phyloP scores from a whole-genome alignment of 2,329 filamentous ascomycete genomes.

The Chaetomiaceae sp. region DNA sequence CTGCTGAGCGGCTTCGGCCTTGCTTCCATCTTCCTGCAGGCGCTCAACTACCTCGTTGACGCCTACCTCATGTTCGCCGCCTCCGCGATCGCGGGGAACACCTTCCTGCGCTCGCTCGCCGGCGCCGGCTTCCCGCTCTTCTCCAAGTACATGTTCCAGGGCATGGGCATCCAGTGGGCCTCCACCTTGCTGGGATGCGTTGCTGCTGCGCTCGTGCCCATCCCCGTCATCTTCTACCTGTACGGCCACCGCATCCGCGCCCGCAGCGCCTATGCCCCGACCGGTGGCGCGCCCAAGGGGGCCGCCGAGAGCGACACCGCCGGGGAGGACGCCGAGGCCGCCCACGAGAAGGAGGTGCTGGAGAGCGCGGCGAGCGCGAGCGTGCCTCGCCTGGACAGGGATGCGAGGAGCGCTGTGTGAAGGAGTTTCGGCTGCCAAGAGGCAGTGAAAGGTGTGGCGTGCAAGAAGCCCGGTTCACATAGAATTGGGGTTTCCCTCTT shows the following conservation, averaged over 20 bases:
- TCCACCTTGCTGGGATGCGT: slow-evolving; percentile 57
- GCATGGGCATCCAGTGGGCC: slow-evolving; percentile 57
- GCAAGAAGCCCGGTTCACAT: no score
- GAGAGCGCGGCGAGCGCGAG: slow-evolving; percentile 32
- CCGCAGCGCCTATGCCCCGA: slow-evolving; percentile 52
- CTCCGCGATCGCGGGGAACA: slow-evolving; percentile 76
- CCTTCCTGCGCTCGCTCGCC: slow-evolving; percentile 70
- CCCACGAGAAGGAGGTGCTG: slow-evolving; percentile 29
- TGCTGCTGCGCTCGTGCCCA: slow-evolving; percentile 51
- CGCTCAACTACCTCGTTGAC: slow-evolving; percentile 76
- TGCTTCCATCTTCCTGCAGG: slow-evolving; percentile 75
- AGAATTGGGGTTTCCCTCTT: no score
- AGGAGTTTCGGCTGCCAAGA: no score
- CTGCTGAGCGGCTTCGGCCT: slow-evolving; percentile 67
- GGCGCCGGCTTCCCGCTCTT: slow-evolving; percentile 79
- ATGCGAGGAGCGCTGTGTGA: slow-evolving; percentile 11
- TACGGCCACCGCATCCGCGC: slow-evolving; percentile 53
- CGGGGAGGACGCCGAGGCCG: slow-evolving; percentile 9
- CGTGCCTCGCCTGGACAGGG: slow-evolving; percentile 28
- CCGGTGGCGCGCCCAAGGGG: slow-evolving; percentile 21
- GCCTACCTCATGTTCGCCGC: slow-evolving; percentile 68
- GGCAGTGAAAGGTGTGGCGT: background rate
- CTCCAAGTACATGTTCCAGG: slow-evolving; percentile 61
- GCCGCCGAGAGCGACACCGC: slow-evolving; percentile 16
- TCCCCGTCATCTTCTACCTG: slow-evolving; percentile 56